Conservation (phyloP, 1,139 yeast genomes). For the Yamadazyma kanchanaburiensis region DNA sequence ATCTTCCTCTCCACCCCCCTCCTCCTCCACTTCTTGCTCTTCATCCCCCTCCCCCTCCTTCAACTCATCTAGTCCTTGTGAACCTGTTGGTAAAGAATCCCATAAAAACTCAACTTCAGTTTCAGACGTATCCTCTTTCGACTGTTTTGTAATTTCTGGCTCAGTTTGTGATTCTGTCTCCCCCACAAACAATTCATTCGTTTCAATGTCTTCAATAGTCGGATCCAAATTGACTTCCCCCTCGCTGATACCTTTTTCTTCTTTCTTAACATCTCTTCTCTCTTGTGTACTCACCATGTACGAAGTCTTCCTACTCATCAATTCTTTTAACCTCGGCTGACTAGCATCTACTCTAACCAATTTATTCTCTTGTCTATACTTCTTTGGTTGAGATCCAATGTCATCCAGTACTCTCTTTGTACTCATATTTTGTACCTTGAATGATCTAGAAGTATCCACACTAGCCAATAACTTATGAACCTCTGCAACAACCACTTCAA, state of each 20-base stretch:
- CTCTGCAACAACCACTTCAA: conserved; percentile 51
- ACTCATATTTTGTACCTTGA: conserved; percentile 59
- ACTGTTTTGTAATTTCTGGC: too few relatives aligned
- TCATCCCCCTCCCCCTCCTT: neutral
- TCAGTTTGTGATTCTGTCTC: too few relatives aligned
- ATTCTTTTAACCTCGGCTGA: conserved; percentile 18
- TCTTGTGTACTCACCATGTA: neutral
- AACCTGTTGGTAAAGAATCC: too few relatives aligned
- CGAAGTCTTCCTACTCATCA: conserved; percentile 5
- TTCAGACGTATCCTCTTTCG: too few relatives aligned
- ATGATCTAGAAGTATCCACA: conserved; percentile 70
- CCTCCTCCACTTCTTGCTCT: conserved; percentile 1
- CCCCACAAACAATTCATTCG: too few relatives aligned
- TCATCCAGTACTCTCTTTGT: conserved; percentile 16
- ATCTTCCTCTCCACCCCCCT: conserved; percentile 2
- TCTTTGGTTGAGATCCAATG: conserved; percentile 19
- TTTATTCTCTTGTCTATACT: conserved; percentile 55
- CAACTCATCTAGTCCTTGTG: conserved; percentile 1
- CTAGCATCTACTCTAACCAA: conserved; percentile 71
- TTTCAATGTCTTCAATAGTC: too few relatives aligned
- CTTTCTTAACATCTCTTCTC: neutral
- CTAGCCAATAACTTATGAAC: conserved; percentile 51
- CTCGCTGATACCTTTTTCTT: neutral
- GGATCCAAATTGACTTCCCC: too few relatives aligned
- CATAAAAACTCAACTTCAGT: too few relatives aligned